Base-by-base conservation (phyloP, 2,329 filamentous ascomycete genomes). In the Fusarium avenaceum region DNA sequence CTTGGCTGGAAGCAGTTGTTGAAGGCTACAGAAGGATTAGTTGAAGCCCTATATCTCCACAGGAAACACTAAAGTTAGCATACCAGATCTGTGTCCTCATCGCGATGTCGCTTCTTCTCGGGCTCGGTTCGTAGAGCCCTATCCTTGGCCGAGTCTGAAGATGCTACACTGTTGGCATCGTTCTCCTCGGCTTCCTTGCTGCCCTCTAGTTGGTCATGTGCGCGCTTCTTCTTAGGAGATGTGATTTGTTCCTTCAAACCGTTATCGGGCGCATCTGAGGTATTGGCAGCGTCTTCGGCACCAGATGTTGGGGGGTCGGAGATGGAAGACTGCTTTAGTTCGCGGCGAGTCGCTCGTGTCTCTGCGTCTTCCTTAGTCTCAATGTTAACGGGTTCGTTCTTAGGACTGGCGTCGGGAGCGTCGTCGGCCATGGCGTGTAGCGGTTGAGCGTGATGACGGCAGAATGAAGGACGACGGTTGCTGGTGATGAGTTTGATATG, bases 201-300 rank as follows among this genome's bases (percentile, higher is more conserved):
- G 47, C 84, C 81, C 28, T 89, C 87, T 17, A 88, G 78, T 75
- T 89, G 83, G 67, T 88, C 86, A 67, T 87, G 85, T 28, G 82
- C 84, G 67, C 88, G 83, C 81, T 90, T 90, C 82, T 90, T 90
- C 80, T 90, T 90, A 30, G 88, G 88, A 14, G 87, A 90, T 20
- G 83, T 80, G 44, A 88, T 74, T 58, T 84, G 80, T 48, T 88
- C 85, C 73, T 80, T 84, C 56, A 75, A 57, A 40, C 79, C 76
- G 52, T 83, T 78, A 49, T 77, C 76, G 33, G 76, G 73, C n/a
- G 71, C 67, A 58, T 77, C 73, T 20, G 74, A 63, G 64, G 76
- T 71, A 53, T 79, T 76, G 46, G 75, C 74, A 38, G 81, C 78
- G 54, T 59, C 63, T 43, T 69, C 57, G 43, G 70, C 73, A 53